Conservation (phyloP, 306 rosid genomes). For the Ormosia semicastrata region DNA sequence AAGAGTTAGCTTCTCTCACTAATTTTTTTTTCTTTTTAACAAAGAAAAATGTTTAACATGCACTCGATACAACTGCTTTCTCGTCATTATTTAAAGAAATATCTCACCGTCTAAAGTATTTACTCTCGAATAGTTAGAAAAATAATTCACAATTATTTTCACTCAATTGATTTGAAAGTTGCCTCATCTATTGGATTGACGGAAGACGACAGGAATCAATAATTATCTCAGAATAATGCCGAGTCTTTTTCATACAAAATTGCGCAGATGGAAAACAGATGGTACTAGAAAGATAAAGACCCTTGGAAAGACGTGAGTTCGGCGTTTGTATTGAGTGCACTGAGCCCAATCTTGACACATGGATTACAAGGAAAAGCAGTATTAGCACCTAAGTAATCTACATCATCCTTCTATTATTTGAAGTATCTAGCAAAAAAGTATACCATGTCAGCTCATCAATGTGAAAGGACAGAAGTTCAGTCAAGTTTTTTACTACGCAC, state of each 20-base stretch:
- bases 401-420: not conserved
- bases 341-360: not conserved
- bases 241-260: not conserved
- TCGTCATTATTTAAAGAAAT: not conserved
- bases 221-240: not conserved
- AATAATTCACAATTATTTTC: not conserved
- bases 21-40: too few relatives aligned
- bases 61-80: not conserved
- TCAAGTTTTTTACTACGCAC: not conserved
- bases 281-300: not conserved
- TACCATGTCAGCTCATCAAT: not conserved
- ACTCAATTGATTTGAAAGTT: not conserved
- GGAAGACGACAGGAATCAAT: not conserved
- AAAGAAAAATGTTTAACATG: not conserved
- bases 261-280: too few relatives aligned
- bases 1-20: too few relatives aligned
- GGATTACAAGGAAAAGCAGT: not conserved
- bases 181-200: too few relatives aligned
- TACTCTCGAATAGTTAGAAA: not conserved
- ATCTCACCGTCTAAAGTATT: not conserved
- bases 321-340: not conserved
- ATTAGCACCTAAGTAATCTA: not conserved
- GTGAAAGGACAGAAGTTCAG: not conserved
- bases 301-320: too few relatives aligned
- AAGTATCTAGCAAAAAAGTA: not conserved